Base-by-base conservation (phyloP, 345 rosid species). In the Cardamine resedifolia region DNA sequence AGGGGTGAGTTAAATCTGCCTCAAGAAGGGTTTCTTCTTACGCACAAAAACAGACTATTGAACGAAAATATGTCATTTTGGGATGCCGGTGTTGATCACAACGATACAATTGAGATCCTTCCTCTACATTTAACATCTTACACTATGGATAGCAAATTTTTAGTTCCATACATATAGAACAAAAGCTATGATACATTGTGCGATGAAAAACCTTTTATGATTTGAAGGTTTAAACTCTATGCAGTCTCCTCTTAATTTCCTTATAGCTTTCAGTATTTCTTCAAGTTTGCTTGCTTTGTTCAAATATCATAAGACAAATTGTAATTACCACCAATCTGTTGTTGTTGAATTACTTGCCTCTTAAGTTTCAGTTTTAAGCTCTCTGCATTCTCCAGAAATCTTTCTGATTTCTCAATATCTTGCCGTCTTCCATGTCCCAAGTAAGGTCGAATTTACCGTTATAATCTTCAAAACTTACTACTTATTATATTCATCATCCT, bases 11-110 rank as follows among this genome's bases (percentile, higher is more conserved):
- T 94, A 18, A 72, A 73, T 55, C 82, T 91, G 7, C 97, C 95
- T 5, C 76, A 73, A 19, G 91, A 83, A 72, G 90, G 90, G 4
- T 91, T 83, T 24, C 82, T 81, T 39, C 88, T 89, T 68, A 81
- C 85, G 5, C 80, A 76, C 67, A 81, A 86, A 47, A 90, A 86
- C 0, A 0, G 0, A 31, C 6, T 21, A 4, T 19, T 57, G 62
- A 19, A 11, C 2, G 62, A 57, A 5, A 11, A 20, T 18, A 0
- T 10, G 27, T 58, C 43, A 31, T 58, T 58, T 3, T 18, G 51
- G 51, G 51, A 7, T 19, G 21, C 20, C 3, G 51, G 51, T 47
- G 21, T 47, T 47, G 5, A 47, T 47, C 20, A 47, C 12, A 19
- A 20, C 12, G 51, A 47, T 19, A 47, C 21, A 18, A 47, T 47